Evolutionary conservation across 495 filamentous ascomycete species (phyloP).

Genomic region (Podospora tetraspora): DNA sequence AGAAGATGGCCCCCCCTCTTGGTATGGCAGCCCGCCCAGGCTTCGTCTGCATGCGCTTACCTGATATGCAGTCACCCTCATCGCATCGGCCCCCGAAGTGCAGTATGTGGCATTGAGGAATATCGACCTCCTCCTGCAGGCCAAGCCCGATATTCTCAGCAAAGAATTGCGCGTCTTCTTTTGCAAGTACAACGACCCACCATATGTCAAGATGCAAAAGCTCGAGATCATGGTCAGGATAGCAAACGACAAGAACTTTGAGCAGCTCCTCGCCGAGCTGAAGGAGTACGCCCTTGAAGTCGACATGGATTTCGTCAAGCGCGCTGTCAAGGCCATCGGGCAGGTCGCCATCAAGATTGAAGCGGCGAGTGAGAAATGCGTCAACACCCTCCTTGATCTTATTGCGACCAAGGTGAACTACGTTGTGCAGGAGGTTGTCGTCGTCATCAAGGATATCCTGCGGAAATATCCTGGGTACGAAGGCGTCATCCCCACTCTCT

Average conservation of each 20-base stretch:
- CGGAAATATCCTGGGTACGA: constrained; percentile 97
- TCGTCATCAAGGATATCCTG: constrained; percentile 98
- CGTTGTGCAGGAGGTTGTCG: constrained; percentile 95
- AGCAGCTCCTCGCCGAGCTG: constrained; percentile 87
- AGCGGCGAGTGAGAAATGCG: constrained; percentile 84
- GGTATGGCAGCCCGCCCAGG: constrained; percentile 47
- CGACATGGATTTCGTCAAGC: constrained; percentile 96
- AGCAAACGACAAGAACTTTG: constrained; percentile 94
- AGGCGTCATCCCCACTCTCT: constrained; percentile 92
- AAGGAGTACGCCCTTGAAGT: constrained; percentile 98
- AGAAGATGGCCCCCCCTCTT: constrained; percentile 97
- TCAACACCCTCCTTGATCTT: constrained; percentile 86
- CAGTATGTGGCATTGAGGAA: constrained; percentile 96
- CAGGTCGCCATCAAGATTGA: constrained; percentile 99
- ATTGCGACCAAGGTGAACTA: constrained; percentile 98
- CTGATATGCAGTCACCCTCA: constrained; percentile 67
- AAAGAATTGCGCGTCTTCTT: constrained; percentile 98
- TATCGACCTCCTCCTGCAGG: constrained; percentile 91
- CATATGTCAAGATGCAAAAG: constrained; percentile 95
- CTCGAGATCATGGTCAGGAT: constrained; percentile 99
- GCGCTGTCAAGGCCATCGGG: constrained; percentile 90
- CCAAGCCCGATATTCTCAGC: constrained; percentile 90
- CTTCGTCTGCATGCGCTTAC: constrained; percentile 18
- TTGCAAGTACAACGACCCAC: constrained; percentile 99
- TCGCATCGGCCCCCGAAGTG: constrained; percentile 92